Percentiles rank a stretch among this genome's conserved stretches.
phyloP scores from a whole-genome alignment of 2,329 filamentous ascomycete genomes.

The Cercospora sp. region DNA sequence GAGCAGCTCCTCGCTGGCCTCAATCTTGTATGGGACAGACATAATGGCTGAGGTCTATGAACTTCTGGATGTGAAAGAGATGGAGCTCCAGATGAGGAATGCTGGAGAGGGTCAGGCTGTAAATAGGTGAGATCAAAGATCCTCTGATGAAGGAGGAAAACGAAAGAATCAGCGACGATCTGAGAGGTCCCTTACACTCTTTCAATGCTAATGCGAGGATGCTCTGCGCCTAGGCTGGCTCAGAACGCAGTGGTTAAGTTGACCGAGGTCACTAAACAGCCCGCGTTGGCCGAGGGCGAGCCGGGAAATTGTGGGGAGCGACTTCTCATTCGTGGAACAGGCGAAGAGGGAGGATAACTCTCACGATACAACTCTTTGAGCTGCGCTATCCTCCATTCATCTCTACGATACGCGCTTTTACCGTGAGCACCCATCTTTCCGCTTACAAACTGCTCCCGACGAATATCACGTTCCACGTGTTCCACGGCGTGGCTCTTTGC shows the following conservation, averaged over 20 bases:
- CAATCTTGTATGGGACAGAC: slow-evolving; percentile 41
- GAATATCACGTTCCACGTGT: not conserved
- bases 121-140: not conserved
- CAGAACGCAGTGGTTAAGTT: not conserved
- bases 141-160: slow-evolving; percentile 1
- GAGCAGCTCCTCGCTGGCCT: slow-evolving; percentile 38
- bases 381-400: not conserved
- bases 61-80: not conserved
- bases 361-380: not conserved
- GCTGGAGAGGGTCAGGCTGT: not conserved
- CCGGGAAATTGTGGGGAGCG: not conserved
- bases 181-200: slow-evolving; percentile 7
- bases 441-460: not conserved
- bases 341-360: not conserved
- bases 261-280: slow-evolving; percentile 3
- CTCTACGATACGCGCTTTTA: slow-evolving; percentile 2
- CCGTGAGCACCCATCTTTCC: not conserved
- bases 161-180: not conserved
- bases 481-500: not conserved
- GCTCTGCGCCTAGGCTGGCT: not conserved
- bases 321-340: not conserved
- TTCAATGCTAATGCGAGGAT: not conserved
- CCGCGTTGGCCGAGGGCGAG: slow-evolving; percentile 2
- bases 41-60: slow-evolving; percentile 26
- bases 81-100: not conserved